A percentile compares a stretch with the other conserved stretches of the same genome.
Conservation (phyloP, 129 eudicot genomes). For the Glebionis coronaria region DNA sequence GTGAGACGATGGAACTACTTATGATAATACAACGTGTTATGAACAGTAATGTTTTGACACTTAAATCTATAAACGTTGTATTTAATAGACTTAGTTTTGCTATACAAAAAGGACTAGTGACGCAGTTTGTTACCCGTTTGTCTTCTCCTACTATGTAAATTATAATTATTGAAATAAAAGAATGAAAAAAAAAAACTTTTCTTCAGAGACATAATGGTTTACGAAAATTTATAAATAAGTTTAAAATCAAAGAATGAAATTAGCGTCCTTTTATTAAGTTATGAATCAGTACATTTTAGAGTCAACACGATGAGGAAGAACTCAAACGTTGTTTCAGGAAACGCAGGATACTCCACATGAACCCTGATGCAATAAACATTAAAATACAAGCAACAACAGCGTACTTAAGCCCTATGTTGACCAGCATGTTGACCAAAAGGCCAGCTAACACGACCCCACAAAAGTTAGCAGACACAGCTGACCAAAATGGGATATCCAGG, state of each 20-base stretch:
- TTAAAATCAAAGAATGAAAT: slow-evolving; percentile 9
- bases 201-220: slow-evolving; percentile 1
- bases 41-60: no score
- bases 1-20: no score
- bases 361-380: slow-evolving; percentile 68
- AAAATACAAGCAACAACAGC: slow-evolving; percentile 63
- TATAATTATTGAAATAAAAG: no score
- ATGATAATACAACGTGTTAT: no score
- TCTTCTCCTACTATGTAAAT: no score
- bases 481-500: slow-evolving; percentile 89
- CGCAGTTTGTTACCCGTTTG: no score
- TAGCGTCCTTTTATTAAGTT: slow-evolving; percentile 7
- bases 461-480: slow-evolving; percentile 88
- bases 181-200: no score
- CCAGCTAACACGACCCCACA: slow-evolving; percentile 90
- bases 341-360: slow-evolving; percentile 93
- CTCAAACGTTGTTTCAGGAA: slow-evolving; percentile 44
- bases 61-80: no score
- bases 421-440: slow-evolving; percentile 86
- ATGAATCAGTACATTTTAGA: slow-evolving; percentile 4
- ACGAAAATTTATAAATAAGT: not conserved
- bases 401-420: slow-evolving; percentile 90
- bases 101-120: no score
- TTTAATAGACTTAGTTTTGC: no score
- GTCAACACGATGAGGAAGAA: slow-evolving; percentile 17